These are phyloP conservation scores for Pyrus hybrid DNA, from an alignment of 331 rosid genomes.

Conservation along the genomic window DNA sequence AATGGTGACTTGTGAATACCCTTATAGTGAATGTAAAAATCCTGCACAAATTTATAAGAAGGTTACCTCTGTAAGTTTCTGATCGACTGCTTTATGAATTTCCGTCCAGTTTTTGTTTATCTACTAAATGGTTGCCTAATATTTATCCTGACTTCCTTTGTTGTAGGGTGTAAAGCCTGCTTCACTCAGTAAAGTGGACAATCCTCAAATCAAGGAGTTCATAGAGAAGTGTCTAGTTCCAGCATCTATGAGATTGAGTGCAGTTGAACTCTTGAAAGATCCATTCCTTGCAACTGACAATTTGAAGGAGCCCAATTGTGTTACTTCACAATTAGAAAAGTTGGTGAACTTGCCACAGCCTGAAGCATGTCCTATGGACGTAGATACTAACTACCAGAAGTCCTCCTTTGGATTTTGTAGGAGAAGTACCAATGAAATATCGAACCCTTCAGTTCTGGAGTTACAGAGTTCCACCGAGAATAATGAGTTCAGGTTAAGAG, in stretches of 20 bases:
- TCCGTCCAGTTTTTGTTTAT: not conserved
- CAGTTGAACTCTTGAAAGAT: conserved; percentile 73
- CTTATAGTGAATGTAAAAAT: conserved; percentile 82
- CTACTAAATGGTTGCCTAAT: not conserved
- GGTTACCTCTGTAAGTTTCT: conserved; percentile 71
- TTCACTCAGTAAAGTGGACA: conserved; percentile 58
- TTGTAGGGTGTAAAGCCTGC: conserved; percentile 84
- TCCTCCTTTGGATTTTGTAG: conserved; percentile 28
- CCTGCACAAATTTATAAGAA: conserved; percentile 83
- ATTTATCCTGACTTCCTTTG: not conserved
- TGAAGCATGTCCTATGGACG: conserved; percentile 51
- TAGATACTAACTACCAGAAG: conserved; percentile 37
- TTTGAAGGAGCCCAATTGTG: conserved; percentile 21
- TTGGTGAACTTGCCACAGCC: conserved; percentile 21
- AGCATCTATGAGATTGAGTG: conserved; percentile 57
- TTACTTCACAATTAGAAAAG: conserved; percentile 7
- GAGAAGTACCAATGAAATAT: conserved; percentile 21
- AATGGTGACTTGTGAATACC: conserved; percentile 84
- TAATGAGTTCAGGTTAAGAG: conserved; percentile 55
- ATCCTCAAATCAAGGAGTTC: conserved; percentile 61
- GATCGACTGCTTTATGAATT: not conserved
- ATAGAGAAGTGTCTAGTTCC: conserved; percentile 86
- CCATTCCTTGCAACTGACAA: conserved; percentile 64
- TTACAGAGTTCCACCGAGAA: conserved; percentile 30
- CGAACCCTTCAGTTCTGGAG: conserved; percentile 34